phyloP scores from a whole-genome alignment of 2,329 filamentous ascomycete species.

The Arachnomyces sp. region DNA sequence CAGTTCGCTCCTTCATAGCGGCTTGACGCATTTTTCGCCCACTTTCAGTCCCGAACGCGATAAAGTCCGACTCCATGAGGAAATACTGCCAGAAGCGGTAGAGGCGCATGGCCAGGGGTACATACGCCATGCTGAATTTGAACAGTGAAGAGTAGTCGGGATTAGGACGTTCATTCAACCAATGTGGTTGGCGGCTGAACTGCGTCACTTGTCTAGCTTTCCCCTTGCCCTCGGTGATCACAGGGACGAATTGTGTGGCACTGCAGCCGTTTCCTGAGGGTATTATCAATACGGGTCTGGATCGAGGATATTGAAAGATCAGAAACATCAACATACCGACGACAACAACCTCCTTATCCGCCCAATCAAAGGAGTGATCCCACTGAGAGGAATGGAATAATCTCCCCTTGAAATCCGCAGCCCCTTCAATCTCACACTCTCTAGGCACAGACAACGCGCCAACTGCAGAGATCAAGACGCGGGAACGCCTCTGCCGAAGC shows the following conservation, averaged over 20 bases:
- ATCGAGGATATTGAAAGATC: not conserved
- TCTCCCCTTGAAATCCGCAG: slow-evolving; percentile 25
- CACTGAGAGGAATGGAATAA: slow-evolving; percentile 36
- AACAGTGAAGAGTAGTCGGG: slow-evolving; percentile 33
- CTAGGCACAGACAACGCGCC: slow-evolving; percentile 22
- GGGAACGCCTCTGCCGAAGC: slow-evolving; percentile 14
- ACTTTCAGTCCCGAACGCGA: slow-evolving; percentile 32
- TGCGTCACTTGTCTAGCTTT: slow-evolving; percentile 37
- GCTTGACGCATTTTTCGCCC: slow-evolving; percentile 30
- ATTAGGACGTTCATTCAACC: slow-evolving; percentile 39
- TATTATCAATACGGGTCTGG: not conserved
- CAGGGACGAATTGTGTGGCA: slow-evolving; percentile 42
- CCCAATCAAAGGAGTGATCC: slow-evolving; percentile 33
- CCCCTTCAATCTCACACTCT: slow-evolving; percentile 21
- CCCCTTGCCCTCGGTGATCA: slow-evolving; percentile 29
- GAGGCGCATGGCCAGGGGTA: slow-evolving; percentile 38
- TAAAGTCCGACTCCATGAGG: slow-evolving; percentile 38
- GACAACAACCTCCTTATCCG: slow-evolving; percentile 30
- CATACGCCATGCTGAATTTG: slow-evolving; percentile 38
- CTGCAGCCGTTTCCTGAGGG: slow-evolving; percentile 38
- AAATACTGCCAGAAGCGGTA: slow-evolving; percentile 37
- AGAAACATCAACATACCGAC: slow-evolving; percentile 21
- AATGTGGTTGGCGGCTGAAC: slow-evolving; percentile 45
- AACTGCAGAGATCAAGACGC: slow-evolving; percentile 24
- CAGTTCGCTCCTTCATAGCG: slow-evolving; percentile 30